Evolutionary conservation across 768 basidiomycete genomes (phyloP).

Genomic region (Pholiota molesta): DNA sequence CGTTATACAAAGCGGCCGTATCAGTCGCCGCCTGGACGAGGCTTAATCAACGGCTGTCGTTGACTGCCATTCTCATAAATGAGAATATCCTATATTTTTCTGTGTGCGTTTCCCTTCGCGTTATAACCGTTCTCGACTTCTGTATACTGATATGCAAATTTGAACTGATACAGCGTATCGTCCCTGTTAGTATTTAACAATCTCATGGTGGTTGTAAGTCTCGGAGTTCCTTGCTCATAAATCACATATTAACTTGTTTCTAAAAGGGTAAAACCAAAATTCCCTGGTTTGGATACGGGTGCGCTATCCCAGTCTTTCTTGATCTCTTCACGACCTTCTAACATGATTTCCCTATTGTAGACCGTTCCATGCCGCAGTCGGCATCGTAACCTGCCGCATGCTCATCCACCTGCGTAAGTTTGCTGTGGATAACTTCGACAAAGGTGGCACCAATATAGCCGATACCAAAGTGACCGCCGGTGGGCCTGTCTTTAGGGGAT

Average conservation of each 20-base stretch:
- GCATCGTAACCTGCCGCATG: conserved; percentile 13
- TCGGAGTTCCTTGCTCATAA: background rate
- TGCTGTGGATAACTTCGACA: background rate
- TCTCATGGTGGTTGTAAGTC: conserved; percentile 41
- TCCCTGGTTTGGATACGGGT: conserved; percentile 45
- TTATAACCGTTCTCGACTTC: background rate
- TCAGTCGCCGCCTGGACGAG: conserved; percentile 27
- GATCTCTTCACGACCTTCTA: background rate
- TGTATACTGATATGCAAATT: background rate
- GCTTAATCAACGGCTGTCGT: conserved; percentile 23
- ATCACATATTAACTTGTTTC: background rate
- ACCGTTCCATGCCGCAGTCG: conserved; percentile 13
- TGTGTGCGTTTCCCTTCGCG: conserved; percentile 27
- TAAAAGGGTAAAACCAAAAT: conserved; percentile 42
- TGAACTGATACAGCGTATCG: conserved; percentile 30
- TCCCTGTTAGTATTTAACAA: conserved; percentile 45
- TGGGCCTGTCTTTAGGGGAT: background rate
- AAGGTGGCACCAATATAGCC: background rate
- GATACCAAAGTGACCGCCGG: background rate
- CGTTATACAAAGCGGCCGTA: conserved; percentile 34
- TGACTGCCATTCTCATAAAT: conserved; percentile 38
- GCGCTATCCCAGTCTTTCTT: background rate
- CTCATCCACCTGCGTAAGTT: conserved; percentile 12
- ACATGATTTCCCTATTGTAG: background rate
- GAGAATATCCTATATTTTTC: conserved; percentile 49